phyloP scores from a whole-genome alignment of 2,329 filamentous ascomycete genomes.

The Fusarium brevicatenulatum region DNA sequence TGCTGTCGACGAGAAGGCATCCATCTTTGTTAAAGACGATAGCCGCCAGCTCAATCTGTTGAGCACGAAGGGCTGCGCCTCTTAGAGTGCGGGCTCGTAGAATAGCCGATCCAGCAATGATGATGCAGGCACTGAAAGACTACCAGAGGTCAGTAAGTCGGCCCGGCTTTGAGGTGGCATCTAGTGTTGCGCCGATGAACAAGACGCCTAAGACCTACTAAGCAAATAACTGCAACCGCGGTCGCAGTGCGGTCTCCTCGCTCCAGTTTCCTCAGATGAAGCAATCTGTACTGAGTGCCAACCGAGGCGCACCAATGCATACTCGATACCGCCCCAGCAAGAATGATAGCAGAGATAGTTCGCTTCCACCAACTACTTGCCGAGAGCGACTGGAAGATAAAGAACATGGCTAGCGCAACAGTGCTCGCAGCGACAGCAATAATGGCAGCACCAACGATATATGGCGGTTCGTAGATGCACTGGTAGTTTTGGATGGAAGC shows the following conservation, averaged over 20 bases:
- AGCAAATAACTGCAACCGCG: slow-evolving; percentile 77
- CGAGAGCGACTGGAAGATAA: slow-evolving; percentile 79
- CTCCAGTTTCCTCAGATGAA: slow-evolving; percentile 48
- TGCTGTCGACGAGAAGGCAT: slow-evolving; percentile 74
- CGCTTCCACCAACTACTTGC: slow-evolving; percentile 82
- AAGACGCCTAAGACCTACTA: slow-evolving; percentile 52
- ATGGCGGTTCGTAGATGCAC: slow-evolving; percentile 67
- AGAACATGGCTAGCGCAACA: slow-evolving; percentile 78
- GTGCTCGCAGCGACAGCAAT: slow-evolving; percentile 80
- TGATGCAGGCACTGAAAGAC: slow-evolving; percentile 69
- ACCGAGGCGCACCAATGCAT: slow-evolving; percentile 88
- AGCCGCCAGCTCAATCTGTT: slow-evolving; percentile 67
- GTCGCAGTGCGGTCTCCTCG: slow-evolving; percentile 67
- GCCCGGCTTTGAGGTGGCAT: too few relatives aligned
- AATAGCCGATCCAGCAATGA: slow-evolving; percentile 67
- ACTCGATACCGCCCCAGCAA: slow-evolving; percentile 81
- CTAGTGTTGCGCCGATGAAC: too few relatives aligned
- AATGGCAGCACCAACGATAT: slow-evolving; percentile 73
- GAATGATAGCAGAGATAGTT: slow-evolving; percentile 70
- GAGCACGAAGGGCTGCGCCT: slow-evolving; percentile 66
- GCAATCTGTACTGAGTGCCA: slow-evolving; percentile 74
- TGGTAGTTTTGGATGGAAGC: slow-evolving; percentile 83
- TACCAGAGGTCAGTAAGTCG: slow-evolving; percentile 42
- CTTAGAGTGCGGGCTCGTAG: slow-evolving; percentile 63
- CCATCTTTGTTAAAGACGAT: slow-evolving; percentile 76